Conservation (phyloP, 306 rosid genomes). For the Dryas drummondii region DNA sequence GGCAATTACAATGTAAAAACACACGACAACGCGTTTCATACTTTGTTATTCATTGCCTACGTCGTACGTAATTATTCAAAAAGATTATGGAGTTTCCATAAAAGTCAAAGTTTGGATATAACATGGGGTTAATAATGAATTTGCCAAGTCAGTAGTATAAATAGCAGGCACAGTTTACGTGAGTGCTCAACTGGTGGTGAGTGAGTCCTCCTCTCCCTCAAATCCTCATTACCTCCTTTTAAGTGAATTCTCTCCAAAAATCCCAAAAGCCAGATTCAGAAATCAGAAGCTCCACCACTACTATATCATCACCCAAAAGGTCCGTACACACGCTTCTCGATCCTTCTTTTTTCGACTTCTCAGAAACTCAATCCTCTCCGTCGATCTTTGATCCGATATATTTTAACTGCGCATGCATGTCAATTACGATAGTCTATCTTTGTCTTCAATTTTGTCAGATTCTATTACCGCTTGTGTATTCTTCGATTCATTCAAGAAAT, state of each 20-base stretch:
- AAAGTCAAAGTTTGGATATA: not conserved
- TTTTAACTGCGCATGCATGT: not conserved
- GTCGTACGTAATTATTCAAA: not conserved
- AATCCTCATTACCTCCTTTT: not conserved
- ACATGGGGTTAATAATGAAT: not conserved
- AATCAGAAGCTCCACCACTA: not conserved
- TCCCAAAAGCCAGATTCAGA: conserved; percentile 7
- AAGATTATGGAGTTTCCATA: not conserved
- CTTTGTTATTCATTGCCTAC: not conserved
- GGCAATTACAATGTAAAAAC: not conserved
- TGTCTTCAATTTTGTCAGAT: not conserved
- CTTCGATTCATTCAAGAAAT: not conserved
- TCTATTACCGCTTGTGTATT: not conserved
- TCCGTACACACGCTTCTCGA: conserved; percentile 16
- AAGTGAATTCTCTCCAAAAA: conserved; percentile 2
- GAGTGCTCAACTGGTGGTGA: conserved; percentile 4
- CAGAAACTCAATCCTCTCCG: no score
- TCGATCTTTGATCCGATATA: not conserved
- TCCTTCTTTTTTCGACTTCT: not conserved
- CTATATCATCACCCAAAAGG: conserved; percentile 16
- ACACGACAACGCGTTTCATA: not conserved
- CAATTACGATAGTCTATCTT: no score
- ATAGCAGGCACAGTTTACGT: not conserved
- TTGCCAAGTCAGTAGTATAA: not conserved
- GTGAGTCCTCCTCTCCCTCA: not conserved